phyloP scores from a whole-genome alignment of 2,329 filamentous ascomycete genomes.

The Volutella citrinella region DNA sequence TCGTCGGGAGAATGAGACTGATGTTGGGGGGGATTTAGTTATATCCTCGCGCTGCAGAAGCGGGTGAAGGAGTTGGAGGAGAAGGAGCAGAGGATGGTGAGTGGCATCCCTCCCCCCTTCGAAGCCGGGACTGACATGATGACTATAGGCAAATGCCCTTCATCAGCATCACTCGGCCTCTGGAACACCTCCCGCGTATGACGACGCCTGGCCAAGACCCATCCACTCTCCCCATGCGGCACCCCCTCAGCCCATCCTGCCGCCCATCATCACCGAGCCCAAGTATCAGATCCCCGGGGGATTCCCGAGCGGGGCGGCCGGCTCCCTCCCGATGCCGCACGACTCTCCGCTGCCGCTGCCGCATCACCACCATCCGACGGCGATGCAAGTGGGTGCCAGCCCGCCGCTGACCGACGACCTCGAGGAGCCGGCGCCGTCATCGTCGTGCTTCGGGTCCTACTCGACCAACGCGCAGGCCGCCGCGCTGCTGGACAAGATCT shows the following conservation, averaged over 20 bases:
- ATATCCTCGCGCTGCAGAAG: conserved; percentile 25
- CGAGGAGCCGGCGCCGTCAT: conserved; percentile 17
- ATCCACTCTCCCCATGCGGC: conserved; percentile 15
- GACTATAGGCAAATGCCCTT: no score
- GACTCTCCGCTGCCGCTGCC: conserved; percentile 19
- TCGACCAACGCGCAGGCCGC: conserved; percentile 26
- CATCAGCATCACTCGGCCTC: no score
- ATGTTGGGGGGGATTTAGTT: conserved; percentile 11
- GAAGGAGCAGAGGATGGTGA: conserved; percentile 22
- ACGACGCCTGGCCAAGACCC: conserved; percentile 20
- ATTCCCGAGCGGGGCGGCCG: conserved; percentile 10
- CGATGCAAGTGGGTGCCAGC: conserved; percentile 16
- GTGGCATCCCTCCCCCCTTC: no score
- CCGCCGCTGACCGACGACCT: conserved; percentile 26
- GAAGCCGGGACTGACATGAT: no score
- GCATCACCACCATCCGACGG: conserved; percentile 9
- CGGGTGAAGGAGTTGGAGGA: conserved; percentile 25
- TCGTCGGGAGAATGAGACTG: no score
- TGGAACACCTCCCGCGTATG: conserved; percentile 16
- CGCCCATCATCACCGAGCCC: conserved; percentile 19
- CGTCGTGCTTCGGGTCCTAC: conserved; percentile 25
- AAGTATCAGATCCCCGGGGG: conserved; percentile 12
- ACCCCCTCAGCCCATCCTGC: conserved; percentile 18
- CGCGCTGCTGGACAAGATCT: conserved; percentile 25
- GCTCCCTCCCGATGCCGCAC: conserved; percentile 15